Base-by-base conservation (phyloP, 2,329 filamentous ascomycete species). In the Aspergillus clavatus region DNA sequence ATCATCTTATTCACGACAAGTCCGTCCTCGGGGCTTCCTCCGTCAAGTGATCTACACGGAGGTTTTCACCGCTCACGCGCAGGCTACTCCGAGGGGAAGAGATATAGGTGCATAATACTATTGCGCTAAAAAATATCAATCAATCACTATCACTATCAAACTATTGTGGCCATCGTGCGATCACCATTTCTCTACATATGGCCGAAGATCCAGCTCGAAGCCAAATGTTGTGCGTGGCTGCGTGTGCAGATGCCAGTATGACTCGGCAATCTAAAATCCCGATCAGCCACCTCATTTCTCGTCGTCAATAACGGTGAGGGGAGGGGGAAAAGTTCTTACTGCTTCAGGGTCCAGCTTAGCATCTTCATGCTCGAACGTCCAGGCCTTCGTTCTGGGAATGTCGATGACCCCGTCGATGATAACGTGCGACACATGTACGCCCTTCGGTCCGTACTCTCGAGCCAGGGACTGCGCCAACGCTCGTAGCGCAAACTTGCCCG, bases 321-420 rank as follows among this genome's bases (percentile, higher is more conserved):
- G n/a, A 5, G 3, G 75, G 14, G 35, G 7, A 18, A 21, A 0
- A 24, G 5, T 11, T 59, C 84, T 73, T 67, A 89, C 86, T 54
- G 84, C 85, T 52, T 87, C 84, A 7, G 88, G 78, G 50, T 72
- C 82, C 48, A 95, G 80, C 72, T 90, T 91, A 0, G 75, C 80
- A 65, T 84, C 81, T 5, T 76, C 70, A 18, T 73, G 72, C 49
- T 77, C 69, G 61, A 78, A 77, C 44, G 76, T 61, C 68, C 70
- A 83, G 28, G 75, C 76, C 63, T 82, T 84, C 1, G 82, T 86
- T 51, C 79, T 73, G 0, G 86, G 86, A 43, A 86, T 89, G 64
- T 94, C 86, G 64, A 95, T 95, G 1, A 87, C 78, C 0, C 88
- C 89, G 61, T 95, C 89, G 43, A 94, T 83, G 48, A 95, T 81